These are phyloP conservation scores for Noccaea caerulescens DNA, from an alignment of 345 rosid genomes.

Conservation along the genomic window DNA sequence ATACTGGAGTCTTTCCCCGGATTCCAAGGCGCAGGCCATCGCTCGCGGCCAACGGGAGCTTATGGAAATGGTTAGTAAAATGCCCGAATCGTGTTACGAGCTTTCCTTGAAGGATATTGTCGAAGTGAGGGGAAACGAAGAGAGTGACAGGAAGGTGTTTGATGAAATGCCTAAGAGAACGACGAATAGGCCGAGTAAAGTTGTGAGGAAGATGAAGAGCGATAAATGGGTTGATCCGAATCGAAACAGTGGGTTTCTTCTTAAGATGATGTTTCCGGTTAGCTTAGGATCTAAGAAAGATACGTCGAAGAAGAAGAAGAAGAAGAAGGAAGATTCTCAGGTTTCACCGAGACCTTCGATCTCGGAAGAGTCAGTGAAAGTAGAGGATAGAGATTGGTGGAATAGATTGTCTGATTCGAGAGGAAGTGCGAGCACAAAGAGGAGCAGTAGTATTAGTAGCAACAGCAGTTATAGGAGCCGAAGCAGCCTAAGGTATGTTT, in stretches of 20 bases:
- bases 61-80: constrained; percentile 86
- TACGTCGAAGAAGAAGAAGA: constrained; percentile 36
- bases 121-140: constrained; percentile 47
- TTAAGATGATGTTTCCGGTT: constrained; percentile 73
- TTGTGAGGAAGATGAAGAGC: constrained; percentile 36
- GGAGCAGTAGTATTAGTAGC: constrained; percentile 55
- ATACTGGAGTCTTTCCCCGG: constrained; percentile 67
- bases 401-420: constrained; percentile 45
- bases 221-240: constrained; percentile 37
- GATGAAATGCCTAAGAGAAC: constrained; percentile 31
- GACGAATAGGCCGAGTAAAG: constrained; percentile 14
- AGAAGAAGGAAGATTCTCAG: constrained; percentile 37
- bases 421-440: constrained; percentile 56
- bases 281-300: constrained; percentile 51
- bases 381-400: constrained; percentile 73
- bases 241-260: constrained; percentile 64
- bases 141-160: constrained; percentile 36
- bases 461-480: constrained; percentile 44
- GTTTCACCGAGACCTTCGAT: constrained; percentile 58
- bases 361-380: constrained; percentile 47
- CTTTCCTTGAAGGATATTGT: constrained; percentile 83
- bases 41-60: constrained; percentile 89
- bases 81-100: constrained; percentile 93
- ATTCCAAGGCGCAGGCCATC: constrained; percentile 71
- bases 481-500: constrained; percentile 50